Evolutionary conservation across 805 yeast genomes (phyloP), one percentile per base, ranked within the genome.

Genomic region (Kodamaea leandrae): DNA sequence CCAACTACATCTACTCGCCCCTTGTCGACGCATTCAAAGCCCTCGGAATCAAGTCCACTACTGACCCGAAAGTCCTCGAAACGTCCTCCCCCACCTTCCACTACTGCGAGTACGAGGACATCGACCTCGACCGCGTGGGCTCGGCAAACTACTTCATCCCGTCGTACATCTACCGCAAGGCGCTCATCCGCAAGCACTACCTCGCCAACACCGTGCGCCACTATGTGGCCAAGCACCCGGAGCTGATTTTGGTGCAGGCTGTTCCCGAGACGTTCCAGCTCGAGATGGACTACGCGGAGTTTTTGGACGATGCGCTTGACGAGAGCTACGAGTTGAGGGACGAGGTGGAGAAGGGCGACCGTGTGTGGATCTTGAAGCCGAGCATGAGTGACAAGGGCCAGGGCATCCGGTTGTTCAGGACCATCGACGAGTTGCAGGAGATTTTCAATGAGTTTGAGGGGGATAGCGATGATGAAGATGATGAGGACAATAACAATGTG

Each of bases 351-450:
- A 58, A 61, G 8, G 78, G 77, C 10, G 52, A 57, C 15, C 78
- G 76, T 49, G 77, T 83, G 35, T 91, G 95, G 90, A 93, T 93
- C 27, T 71, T 93, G 58, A 93, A 93, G 58, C 99, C 99, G 12
- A 82, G 96, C 48, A 89, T 93, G 96, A 85, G 95, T 54, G 99
- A 93, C 57, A 83, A 91, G 57, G 99, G 96, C 8, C 96, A 93
- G 58, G 99, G 99, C 0, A 91, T 93, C 37, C 68, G 96, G 28
- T 63, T 93, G 0, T 93, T 93, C 66, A 73, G 72, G 41, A 81
- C 89, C 0, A 71, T 87, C 25, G 86, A 81, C 6, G 93, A 89
- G 53, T 67, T 93, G 37, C 96, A 90, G 60, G 74, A 63, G 3
- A 82, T 91, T 3, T 91, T 93, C 60, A 86, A 93, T 52, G 79